Evolutionary conservation across 2,329 filamentous ascomycete species (phyloP), one percentile per base, ranked within the genome.

Genomic region (Colletotrichum viniferum): DNA sequence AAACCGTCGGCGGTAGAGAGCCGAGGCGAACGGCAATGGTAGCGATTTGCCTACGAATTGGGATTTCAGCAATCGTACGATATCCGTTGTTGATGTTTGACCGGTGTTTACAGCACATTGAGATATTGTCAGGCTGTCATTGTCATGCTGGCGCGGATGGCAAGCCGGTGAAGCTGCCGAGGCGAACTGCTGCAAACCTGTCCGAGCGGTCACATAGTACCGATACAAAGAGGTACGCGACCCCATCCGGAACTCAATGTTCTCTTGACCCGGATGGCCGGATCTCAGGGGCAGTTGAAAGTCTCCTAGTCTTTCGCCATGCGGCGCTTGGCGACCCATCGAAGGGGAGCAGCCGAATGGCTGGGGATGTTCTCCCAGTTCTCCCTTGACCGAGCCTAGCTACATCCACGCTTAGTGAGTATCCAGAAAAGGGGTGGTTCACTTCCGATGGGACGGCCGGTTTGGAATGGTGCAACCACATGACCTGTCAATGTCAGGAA

Each of bases 261-360:
- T 66, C 66, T 76, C 28, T 60, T 16, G 74, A 77, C 76, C 76
- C 76, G 74, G 74, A 73, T 66, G 69, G 24, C 74, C 76, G 74
- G 76, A 76, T 77, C 64, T 71, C 70, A 76, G 76, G 76, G 76
- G 69, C 48, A 76, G 43, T 36, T 10, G 61, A 71, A 76, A 74
- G 73, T 73, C 65, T 71, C 76, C 73, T 76, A 76, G 69, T 67
- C 69, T 34, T 69, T 70, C 61, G 74, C 74, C 69, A 77, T 74
- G 74, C 74, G 71, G 63, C 36, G 69, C 70, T 69, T 70, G 69
- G 61, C 61, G 76, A 71, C 76, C 76, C 76, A 76, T 71, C 58
- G 18, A 77, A 74, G 76, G 74, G 76, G 76, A 76, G 58, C 69
- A 77, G 76, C 76, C 76, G 76, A 77, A 77, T 77, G 76, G 76